Evolutionary conservation across 2,329 filamentous ascomycete species (phyloP).

Genomic region (Trichophyton benhamiae): DNA sequence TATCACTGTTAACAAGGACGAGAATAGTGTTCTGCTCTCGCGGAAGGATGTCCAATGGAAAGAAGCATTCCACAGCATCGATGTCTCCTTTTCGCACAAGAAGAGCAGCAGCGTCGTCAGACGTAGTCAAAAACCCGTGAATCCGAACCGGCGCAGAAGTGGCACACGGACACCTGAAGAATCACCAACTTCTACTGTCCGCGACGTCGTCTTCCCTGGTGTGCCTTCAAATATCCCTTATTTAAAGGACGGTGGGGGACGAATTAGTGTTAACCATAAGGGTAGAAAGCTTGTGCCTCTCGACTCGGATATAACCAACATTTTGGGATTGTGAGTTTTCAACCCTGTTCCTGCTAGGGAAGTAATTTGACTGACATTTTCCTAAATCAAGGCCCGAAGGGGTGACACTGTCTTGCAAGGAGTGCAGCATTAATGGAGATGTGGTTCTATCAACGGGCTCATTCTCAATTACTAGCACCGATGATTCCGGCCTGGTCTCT

Average conservation of each 20-base stretch:
- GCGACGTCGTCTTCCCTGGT: neutral
- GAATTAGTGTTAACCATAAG: neutral
- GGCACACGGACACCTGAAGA: neutral
- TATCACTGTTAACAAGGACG: slow-evolving; percentile 5
- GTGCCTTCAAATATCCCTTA: neutral
- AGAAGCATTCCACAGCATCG: slow-evolving; percentile 12
- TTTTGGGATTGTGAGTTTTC: neutral
- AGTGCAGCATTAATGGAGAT: slow-evolving; percentile 14
- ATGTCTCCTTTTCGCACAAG: slow-evolving; percentile 12
- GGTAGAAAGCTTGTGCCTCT: neutral
- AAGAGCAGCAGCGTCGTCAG: neutral
- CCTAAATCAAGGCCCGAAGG: slow-evolving; percentile 12
- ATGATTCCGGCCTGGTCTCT: slow-evolving; percentile 6
- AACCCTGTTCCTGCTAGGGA: neutral
- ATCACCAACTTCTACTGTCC: neutral
- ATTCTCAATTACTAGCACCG: slow-evolving; percentile 10
- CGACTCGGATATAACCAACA: neutral
- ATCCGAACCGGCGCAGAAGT: neutral
- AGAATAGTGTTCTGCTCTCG: slow-evolving; percentile 7
- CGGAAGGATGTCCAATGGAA: slow-evolving; percentile 12
- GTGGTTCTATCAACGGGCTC: slow-evolving; percentile 14
- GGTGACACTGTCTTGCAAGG: slow-evolving; percentile 15
- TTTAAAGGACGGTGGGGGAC: neutral
- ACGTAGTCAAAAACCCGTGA: neutral
- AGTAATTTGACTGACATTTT: neutral